A percentile compares a stretch with the other conserved stretches of the same genome.
phyloP scores from a whole-genome alignment of 208 protist species.

The Endotrypanum monterogeii region DNA sequence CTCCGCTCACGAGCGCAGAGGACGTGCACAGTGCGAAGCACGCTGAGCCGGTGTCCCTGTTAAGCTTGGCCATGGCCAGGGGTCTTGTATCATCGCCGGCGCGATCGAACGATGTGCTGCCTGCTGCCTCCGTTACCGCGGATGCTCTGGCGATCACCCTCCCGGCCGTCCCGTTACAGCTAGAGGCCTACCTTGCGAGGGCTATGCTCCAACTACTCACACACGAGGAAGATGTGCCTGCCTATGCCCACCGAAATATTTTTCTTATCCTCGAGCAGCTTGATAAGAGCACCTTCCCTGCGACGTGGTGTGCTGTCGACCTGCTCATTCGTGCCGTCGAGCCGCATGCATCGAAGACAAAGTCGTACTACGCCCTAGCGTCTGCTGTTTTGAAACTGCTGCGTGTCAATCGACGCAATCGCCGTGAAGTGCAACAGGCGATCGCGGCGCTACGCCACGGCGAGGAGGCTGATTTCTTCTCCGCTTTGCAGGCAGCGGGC shows the following conservation, averaged over 20 bases:
- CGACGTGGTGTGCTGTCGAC: constrained; percentile 46
- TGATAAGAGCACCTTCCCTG: constrained; percentile 55
- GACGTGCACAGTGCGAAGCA: not conserved
- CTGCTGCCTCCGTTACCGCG: not conserved
- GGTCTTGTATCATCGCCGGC: constrained; percentile 8
- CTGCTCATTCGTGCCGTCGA: constrained; percentile 59
- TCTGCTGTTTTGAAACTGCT: constrained; percentile 70
- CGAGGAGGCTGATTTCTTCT: not conserved
- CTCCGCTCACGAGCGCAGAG: not conserved
- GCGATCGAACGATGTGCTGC: not conserved
- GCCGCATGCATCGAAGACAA: constrained; percentile 56
- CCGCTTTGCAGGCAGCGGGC: not conserved
- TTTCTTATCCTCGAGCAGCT: constrained; percentile 72
- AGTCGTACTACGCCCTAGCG: constrained; percentile 69
- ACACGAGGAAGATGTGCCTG: constrained; percentile 46
- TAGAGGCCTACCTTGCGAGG: constrained; percentile 61
- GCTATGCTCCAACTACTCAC: constrained; percentile 55
- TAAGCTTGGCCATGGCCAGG: constrained; percentile 9
- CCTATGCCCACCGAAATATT: constrained; percentile 67
- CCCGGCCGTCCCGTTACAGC: constrained; percentile 48
- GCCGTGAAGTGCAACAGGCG: constrained; percentile 17
- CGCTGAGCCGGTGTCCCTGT: constrained; percentile 7
- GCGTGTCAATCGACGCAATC: constrained; percentile 28
- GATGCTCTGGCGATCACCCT: not conserved
- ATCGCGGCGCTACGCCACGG: constrained; percentile 15